phyloP scores from a whole-genome alignment of 805 yeast genomes.

The Scheffersomyces coipomensis region DNA sequence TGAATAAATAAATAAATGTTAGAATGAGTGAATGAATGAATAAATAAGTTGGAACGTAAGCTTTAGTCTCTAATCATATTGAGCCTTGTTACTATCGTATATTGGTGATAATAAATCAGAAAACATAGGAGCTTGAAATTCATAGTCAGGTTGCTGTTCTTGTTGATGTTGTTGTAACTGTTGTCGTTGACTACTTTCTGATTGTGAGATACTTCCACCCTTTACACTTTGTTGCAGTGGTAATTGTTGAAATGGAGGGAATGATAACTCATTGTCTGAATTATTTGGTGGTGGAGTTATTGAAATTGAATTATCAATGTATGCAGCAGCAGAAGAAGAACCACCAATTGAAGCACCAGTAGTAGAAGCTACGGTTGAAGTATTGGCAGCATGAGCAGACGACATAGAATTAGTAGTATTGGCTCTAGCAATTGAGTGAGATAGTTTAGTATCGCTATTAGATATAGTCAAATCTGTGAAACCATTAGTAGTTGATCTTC shows the following conservation, averaged over 20 bases:
- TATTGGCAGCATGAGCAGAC: too few relatives aligned
- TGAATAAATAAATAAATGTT: too few relatives aligned
- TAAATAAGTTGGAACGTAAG: not conserved
- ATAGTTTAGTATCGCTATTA: too few relatives aligned
- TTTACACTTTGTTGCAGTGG: not conserved
- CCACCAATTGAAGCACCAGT: too few relatives aligned
- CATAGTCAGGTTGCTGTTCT: constrained; percentile 2
- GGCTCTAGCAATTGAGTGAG: too few relatives aligned
- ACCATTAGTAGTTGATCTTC: not conserved
- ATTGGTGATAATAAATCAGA: constrained; percentile 10
- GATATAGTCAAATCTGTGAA: too few relatives aligned
- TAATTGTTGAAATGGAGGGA: not conserved
- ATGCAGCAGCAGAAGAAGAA: not conserved
- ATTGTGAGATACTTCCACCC: too few relatives aligned
- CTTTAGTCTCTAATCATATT: not conserved
- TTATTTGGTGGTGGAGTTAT: constrained; percentile 1
- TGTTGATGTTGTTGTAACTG: not conserved
- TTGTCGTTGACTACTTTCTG: too few relatives aligned
- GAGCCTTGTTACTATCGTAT: constrained; percentile 3
- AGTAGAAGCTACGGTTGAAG: too few relatives aligned
- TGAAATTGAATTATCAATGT: not conserved
- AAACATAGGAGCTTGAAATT: constrained; percentile 5
- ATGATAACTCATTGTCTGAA: not conserved
- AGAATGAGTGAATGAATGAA: too few relatives aligned
- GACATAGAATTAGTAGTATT: too few relatives aligned